Percentiles rank a stretch among this genome's conserved stretches.
Evolutionary conservation across 2,329 filamentous ascomycete species (phyloP).

Genomic region (Septoria linicola): DNA sequence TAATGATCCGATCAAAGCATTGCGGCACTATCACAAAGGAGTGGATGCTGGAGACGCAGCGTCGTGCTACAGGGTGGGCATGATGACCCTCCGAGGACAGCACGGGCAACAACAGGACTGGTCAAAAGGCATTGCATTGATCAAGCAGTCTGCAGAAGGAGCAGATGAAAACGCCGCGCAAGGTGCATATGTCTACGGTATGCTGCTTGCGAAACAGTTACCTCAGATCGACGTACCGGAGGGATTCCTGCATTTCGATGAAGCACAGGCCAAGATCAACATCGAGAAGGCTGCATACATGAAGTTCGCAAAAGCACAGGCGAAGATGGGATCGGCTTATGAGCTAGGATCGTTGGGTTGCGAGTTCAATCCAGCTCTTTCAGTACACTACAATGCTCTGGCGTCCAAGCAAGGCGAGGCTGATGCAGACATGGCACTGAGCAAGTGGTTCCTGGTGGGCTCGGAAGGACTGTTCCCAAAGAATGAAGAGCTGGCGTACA

Average conservation of each 20-base stretch:
- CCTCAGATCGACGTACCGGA: conserved; percentile 86
- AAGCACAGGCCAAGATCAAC: conserved; percentile 74
- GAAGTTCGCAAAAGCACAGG: conserved; percentile 91
- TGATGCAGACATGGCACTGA: conserved; percentile 93
- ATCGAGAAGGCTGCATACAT: conserved; percentile 96
- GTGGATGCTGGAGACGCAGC: conserved; percentile 81
- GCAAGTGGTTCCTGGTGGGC: conserved; percentile 97
- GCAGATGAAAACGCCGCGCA: conserved; percentile 97
- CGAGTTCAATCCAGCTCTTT: conserved; percentile 90
- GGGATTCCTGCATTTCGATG: conserved; percentile 66
- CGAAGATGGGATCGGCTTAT: conserved; percentile 95
- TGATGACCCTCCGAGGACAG: conserved; percentile 96
- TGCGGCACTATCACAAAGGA: conserved; percentile 84
- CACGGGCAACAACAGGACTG: conserved; percentile 86
- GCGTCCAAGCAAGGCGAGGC: conserved; percentile 88
- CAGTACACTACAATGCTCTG: conserved; percentile 91
- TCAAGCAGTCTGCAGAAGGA: conserved; percentile 76
- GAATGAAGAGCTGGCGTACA: conserved; percentile 91
- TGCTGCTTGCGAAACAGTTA: conserved; percentile 86
- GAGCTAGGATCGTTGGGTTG: conserved; percentile 92
- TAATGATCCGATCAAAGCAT: conserved; percentile 85
- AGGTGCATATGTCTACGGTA: conserved; percentile 83
- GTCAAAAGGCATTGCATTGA: conserved; percentile 73
- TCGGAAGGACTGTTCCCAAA: conserved; percentile 90
- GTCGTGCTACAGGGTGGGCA: conserved; percentile 81